Evolutionary conservation across 352 stramenopile genomes (phyloP).

Genomic region (Globisporangium camurandrum): DNA sequence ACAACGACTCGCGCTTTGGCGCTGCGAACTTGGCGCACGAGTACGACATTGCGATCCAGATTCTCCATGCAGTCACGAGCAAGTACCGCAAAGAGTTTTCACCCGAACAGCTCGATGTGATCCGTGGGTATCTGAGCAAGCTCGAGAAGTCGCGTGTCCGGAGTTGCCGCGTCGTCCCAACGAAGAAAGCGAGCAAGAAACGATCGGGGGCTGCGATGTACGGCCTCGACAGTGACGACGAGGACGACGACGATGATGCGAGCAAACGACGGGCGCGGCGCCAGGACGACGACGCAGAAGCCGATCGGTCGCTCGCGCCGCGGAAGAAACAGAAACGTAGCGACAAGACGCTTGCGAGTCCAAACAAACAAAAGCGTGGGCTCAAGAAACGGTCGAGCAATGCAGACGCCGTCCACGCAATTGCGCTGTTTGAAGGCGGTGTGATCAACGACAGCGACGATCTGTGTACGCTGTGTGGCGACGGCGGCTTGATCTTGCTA

Average conservation of each 20-base stretch:
- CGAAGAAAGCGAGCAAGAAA: conserved; percentile 29
- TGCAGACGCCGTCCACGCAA: neutral
- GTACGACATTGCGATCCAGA: conserved; percentile 82
- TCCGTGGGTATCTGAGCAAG: conserved; percentile 62
- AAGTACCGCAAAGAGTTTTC: conserved; percentile 82
- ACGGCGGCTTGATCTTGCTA: conserved; percentile 87
- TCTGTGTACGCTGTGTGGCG: conserved; percentile 88
- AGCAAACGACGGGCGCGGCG: no score
- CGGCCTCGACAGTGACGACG: conserved; percentile 27
- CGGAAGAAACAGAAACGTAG: conserved; percentile 28
- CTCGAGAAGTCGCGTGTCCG: conserved; percentile 80
- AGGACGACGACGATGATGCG: conserved; percentile 25
- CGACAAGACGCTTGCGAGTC: conserved; percentile 10
- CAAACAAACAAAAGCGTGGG: conserved; percentile 10
- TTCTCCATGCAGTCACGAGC: conserved; percentile 63
- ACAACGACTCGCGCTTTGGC: conserved; percentile 33
- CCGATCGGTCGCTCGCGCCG: conserved; percentile 14
- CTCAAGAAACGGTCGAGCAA: conserved; percentile 19
- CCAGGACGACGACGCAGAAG: conserved; percentile 35
- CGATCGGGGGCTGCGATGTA: conserved; percentile 9
- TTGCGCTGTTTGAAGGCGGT: conserved; percentile 31
- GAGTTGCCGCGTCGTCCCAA: conserved; percentile 46
- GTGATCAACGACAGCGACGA: conserved; percentile 85
- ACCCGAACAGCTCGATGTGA: conserved; percentile 71
- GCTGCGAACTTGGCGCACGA: conserved; percentile 75